These are phyloP conservation scores for Cyberlindnera nakhonratchasimensis DNA, from an alignment of 805 yeast genomes.

Conservation along the genomic window DNA sequence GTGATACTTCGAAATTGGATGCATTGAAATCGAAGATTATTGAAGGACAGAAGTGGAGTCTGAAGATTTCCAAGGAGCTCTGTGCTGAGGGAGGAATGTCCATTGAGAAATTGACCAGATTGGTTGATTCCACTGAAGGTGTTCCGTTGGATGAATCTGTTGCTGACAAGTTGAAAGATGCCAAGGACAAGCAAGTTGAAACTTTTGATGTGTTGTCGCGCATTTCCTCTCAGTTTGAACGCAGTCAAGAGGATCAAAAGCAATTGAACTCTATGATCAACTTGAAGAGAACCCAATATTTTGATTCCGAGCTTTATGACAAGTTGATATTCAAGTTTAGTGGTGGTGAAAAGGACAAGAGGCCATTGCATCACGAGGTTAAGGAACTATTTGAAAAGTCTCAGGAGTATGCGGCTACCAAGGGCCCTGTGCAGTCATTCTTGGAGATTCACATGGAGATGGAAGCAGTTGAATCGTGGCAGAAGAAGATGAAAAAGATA, in stretches of 20 bases:
- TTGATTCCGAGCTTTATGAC: slow-evolving; percentile 5
- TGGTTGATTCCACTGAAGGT: slow-evolving; percentile 5
- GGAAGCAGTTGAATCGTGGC: slow-evolving; percentile 37
- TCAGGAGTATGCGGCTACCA: slow-evolving; percentile 6
- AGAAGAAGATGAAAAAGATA: slow-evolving; percentile 30
- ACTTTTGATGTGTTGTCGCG: slow-evolving; percentile 14
- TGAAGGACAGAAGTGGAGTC: slow-evolving; percentile 18
- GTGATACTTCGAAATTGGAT: slow-evolving; percentile 19
- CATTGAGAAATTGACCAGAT: slow-evolving; percentile 5
- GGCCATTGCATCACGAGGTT: slow-evolving; percentile 32
- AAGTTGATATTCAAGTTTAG: slow-evolving; percentile 20
- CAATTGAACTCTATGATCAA: neutral
- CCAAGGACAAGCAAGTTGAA: slow-evolving; percentile 20
- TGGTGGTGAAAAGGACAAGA: slow-evolving; percentile 31
- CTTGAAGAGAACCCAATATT: slow-evolving; percentile 4
- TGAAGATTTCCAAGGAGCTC: slow-evolving; percentile 10
- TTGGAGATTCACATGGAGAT: slow-evolving; percentile 16
- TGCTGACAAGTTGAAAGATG: slow-evolving; percentile 9
- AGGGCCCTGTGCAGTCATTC: slow-evolving; percentile 7
- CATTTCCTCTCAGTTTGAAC: neutral
- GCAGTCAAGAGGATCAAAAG: slow-evolving; percentile 8
- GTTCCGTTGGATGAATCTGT: slow-evolving; percentile 7
- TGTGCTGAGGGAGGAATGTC: slow-evolving; percentile 1
- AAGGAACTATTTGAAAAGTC: slow-evolving; percentile 25
- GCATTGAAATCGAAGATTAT: slow-evolving; percentile 9